A percentile compares a stretch with the other conserved stretches of the same genome.
phyloP scores from a whole-genome alignment of 2,329 filamentous ascomycete genomes.

The Aureobasidium melanogenum region DNA sequence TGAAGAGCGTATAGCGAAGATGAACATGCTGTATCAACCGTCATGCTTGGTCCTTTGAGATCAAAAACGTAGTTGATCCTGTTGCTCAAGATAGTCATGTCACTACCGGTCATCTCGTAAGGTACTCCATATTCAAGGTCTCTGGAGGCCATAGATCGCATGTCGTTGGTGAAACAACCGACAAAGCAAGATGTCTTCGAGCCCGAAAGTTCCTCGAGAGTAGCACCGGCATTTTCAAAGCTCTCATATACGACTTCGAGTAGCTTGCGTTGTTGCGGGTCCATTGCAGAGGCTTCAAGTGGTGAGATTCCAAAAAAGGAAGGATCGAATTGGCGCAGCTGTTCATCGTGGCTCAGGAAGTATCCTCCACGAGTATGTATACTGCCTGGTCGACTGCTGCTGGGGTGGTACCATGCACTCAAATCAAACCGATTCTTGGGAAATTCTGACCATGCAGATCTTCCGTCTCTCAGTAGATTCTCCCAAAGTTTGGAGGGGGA shows the following conservation, averaged over 20 bases:
- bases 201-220: background rate
- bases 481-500: slow-evolving; percentile 15
- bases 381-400: slow-evolving; percentile 6
- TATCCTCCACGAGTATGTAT: slow-evolving; percentile 12
- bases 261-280: slow-evolving; percentile 32
- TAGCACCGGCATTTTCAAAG: slow-evolving; percentile 14
- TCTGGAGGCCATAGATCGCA: background rate
- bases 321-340: slow-evolving; percentile 18
- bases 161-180: background rate
- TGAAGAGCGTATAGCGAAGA: background rate
- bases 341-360: slow-evolving; percentile 18
- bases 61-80: slow-evolving; percentile 30
- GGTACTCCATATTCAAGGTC: slow-evolving; percentile 16
- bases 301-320: slow-evolving; percentile 19
- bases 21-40: slow-evolving; percentile 40
- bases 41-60: slow-evolving; percentile 33
- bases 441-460: slow-evolving; percentile 19
- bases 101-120: slow-evolving; percentile 22
- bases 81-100: slow-evolving; percentile 31
- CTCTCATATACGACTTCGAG: slow-evolving; percentile 36
- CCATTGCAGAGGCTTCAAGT: slow-evolving; percentile 26
- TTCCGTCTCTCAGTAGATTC: background rate
- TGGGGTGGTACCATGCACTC: slow-evolving; percentile 18
- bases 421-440: slow-evolving; percentile 12
- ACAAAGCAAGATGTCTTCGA: background rate